Evolutionary conservation across 2,329 filamentous ascomycete genomes (phyloP).

Genomic region (Neurospora crassa): DNA sequence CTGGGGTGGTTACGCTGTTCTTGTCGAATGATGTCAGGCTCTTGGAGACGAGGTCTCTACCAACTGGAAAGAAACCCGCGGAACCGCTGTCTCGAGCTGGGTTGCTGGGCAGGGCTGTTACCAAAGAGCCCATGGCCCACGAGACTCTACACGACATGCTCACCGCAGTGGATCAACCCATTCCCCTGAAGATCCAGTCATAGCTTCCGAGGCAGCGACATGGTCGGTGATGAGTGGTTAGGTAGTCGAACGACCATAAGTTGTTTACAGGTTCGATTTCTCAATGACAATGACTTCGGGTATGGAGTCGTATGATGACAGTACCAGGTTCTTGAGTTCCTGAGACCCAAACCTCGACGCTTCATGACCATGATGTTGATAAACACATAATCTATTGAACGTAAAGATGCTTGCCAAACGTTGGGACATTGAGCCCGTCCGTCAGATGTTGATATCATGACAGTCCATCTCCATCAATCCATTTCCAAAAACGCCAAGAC

Average conservation of each 20-base stretch:
- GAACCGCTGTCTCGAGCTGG: background rate
- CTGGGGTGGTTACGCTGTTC: background rate
- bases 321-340: background rate
- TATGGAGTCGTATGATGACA: background rate
- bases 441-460: background rate
- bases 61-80: background rate
- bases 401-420: background rate
- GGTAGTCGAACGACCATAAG: background rate
- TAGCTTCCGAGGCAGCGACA: background rate
- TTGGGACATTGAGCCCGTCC: background rate
- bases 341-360: background rate
- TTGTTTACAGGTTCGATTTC: background rate
- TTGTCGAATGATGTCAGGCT: background rate
- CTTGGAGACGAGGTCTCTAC: background rate
- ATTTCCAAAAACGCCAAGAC: constrained; percentile 1
- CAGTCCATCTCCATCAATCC: constrained; percentile 8
- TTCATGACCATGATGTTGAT: background rate
- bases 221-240: background rate
- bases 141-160: background rate
- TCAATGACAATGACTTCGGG: background rate
- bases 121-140: background rate
- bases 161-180: background rate
- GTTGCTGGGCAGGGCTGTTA: background rate
- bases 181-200: background rate
- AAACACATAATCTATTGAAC: background rate